Percentiles rank a stretch among this genome's conserved stretches.
These are phyloP conservation scores for Lipomyces anomalus DNA, from an alignment of 805 yeast species.

Conservation along the genomic window DNA sequence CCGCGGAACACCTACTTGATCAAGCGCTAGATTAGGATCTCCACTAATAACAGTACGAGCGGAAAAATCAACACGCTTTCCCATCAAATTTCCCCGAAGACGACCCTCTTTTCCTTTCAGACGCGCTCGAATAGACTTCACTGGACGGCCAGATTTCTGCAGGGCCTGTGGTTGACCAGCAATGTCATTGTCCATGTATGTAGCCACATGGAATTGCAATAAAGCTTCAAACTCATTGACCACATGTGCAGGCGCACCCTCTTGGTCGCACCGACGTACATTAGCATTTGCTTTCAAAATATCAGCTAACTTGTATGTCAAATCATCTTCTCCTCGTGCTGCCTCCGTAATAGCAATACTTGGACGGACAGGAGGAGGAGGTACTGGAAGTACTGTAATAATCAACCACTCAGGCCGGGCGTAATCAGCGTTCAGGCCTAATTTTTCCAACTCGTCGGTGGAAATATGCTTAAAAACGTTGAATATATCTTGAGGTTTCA, in stretches of 20 bases:
- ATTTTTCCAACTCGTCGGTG: slow-evolving; percentile 67
- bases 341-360: slow-evolving; percentile 97
- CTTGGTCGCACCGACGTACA: slow-evolving; percentile 95
- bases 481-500: slow-evolving; percentile 82
- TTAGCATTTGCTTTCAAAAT: slow-evolving; percentile 93
- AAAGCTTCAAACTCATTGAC: slow-evolving; percentile 93
- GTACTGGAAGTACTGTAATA: slow-evolving; percentile 95
- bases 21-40: slow-evolving; percentile 95
- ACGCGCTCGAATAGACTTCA: slow-evolving; percentile 98
- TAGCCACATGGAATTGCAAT: slow-evolving; percentile 95
- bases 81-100: slow-evolving; percentile 97
- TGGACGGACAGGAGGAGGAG: slow-evolving; percentile 99
- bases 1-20: slow-evolving; percentile 98
- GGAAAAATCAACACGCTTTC: slow-evolving; percentile 97
- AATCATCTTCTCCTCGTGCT: slow-evolving; percentile 98
- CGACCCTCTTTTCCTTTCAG: slow-evolving; percentile 99
- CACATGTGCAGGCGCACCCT: slow-evolving; percentile 98
- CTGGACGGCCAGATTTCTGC: slow-evolving; percentile 98
- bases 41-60: slow-evolving; percentile 99
- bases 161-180: slow-evolving; percentile 99
- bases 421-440: slow-evolving; percentile 92
- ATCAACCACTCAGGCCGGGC: slow-evolving; percentile 99
- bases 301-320: slow-evolving; percentile 95
- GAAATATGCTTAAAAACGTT: slow-evolving; percentile 89
- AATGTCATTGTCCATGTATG: slow-evolving; percentile 98